Evolutionary conservation across 1,284 basidiomycete genomes (phyloP), one percentile per base, ranked within the genome.

Genomic region (Clitocybe nebularis): DNA sequence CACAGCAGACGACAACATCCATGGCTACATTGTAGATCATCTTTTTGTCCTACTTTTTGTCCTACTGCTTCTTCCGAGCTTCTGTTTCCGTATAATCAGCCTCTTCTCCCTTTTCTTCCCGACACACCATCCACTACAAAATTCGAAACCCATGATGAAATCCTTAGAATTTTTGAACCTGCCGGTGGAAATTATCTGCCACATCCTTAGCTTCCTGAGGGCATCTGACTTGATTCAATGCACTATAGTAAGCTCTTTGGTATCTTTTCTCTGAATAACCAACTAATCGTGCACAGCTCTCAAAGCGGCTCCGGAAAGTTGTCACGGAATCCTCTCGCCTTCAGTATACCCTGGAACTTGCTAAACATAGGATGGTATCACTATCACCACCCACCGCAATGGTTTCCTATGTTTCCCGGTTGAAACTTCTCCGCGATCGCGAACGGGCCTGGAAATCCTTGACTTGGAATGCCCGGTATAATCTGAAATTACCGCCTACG

Each of bases 261-360:
- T 22, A 39, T 29, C 19, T 30, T 21, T 24, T 20, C 41, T 29
- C 19, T 30, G n/a, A n/a, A n/a, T n/a, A n/a, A n/a, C n/a, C n/a
- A n/a, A n/a, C 22, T n/a, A 22, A 34, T 26, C 36, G 35, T 50
- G 29, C 44, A 11, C 51, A 75, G 74, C 62, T 67, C 36, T 61
- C 63, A 41, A 66, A 62, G 55, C 53, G 60, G 29, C 53, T 75
- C 23, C 56, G 59, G 23, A 61, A 51, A 30, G 52, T 71, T 4
- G 60, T 76, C 30, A 40, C 44, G 17, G 51, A 66, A 9, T 71
- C 74, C 0, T 70, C 71, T 13, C 60, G 59, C 17, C 56, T 77
- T 9, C 69, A 69, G 47, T 76, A 74, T 50, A 63, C 54, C 11
- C 63, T 76, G 32, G 72, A 75, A 45, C 66, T 77, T 5, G 62